Base-by-base conservation (phyloP, 2,329 filamentous ascomycete species). In the Aspergillus sp. region DNA sequence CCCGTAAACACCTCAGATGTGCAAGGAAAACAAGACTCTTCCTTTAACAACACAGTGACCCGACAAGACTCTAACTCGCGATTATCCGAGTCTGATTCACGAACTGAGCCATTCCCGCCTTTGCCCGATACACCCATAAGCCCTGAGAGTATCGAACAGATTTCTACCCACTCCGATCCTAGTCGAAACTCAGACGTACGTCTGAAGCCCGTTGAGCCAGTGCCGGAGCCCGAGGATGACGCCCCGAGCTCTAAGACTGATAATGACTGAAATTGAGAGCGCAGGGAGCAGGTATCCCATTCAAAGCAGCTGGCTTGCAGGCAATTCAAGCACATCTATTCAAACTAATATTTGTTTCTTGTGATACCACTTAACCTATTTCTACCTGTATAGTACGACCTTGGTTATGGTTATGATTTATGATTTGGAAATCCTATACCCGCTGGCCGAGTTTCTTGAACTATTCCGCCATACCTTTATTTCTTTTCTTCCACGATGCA, bases 81-180 rank as follows among this genome's bases (percentile, higher is more conserved):
- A 37, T 57, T 58, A 33, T 60, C 61, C 11, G 58, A 51, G n/a
- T 59, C 66, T 13, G 59, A 65, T 46, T 58, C 59, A 37, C 64
- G 62, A 53, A 68, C 59, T 4, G 71, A 75, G 40, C 73, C 73
- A 12, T 75, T 75, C 33, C 73, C 73, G 8, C 64, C 71, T 12
- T 62, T 75, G n/a, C 64, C 69, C 17, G 27, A 61, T 15, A 62
- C 64, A 41, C 60, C 64, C 8, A 45, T 54, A 13, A 37, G 12
- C 9, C 52, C 57, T 3, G 56, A 60, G 11, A 30, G 20, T 22
- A 24, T 48, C 6, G 56, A 52, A 13, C 4, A 15, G 5, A 56
- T 27, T 39, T 49, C 40, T 53, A 19, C 42, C n/a, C 61, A 44
- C 3, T n/a, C 15, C 44, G 46, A 54, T 50, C 22, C 17, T 59